These are phyloP conservation scores for Lipomyces yarrowii DNA, from an alignment of 1,139 yeast genomes.

Conservation along the genomic window DNA sequence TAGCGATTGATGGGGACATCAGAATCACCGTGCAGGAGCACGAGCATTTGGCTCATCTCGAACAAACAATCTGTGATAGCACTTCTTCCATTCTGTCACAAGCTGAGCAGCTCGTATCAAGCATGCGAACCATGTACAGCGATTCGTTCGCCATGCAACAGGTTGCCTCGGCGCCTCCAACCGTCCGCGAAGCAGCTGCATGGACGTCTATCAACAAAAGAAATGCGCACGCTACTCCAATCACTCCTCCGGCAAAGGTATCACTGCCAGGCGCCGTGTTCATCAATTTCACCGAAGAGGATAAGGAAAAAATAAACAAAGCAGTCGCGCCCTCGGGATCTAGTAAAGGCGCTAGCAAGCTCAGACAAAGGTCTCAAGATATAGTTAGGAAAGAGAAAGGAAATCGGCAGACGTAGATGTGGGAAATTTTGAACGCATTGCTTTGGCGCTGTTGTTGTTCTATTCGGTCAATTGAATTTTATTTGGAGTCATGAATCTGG, in stretches of 20 bases:
- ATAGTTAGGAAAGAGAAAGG: not conserved
- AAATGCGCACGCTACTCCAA: not conserved
- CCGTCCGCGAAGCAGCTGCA: not conserved
- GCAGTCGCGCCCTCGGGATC: slow-evolving; percentile 14
- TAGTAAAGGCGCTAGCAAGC: not conserved
- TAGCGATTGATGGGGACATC: not conserved
- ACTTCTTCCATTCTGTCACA: not conserved
- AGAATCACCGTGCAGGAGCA: not conserved
- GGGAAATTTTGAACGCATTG: not conserved
- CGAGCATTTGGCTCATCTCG: not conserved
- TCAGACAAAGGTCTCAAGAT: slow-evolving; percentile 4
- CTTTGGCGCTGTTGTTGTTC: not conserved
- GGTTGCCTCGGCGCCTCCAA: not conserved
- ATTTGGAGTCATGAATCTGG: not conserved
- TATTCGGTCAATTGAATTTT: not conserved
- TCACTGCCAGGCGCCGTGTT: not conserved
- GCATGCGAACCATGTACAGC: not conserved
- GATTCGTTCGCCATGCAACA: not conserved
- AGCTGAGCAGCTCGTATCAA: not conserved
- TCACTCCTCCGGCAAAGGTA: not conserved
- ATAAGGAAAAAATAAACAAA: slow-evolving; percentile 4
- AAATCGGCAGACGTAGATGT: not conserved
- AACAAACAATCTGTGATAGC: not conserved
- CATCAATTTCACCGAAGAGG: slow-evolving; percentile 6
- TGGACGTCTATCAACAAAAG: not conserved